Evolutionary conservation across 176 grass and related monocot species (phyloP), one percentile per base, ranked within the genome.

Genomic region (Pontederia paniculata): DNA sequence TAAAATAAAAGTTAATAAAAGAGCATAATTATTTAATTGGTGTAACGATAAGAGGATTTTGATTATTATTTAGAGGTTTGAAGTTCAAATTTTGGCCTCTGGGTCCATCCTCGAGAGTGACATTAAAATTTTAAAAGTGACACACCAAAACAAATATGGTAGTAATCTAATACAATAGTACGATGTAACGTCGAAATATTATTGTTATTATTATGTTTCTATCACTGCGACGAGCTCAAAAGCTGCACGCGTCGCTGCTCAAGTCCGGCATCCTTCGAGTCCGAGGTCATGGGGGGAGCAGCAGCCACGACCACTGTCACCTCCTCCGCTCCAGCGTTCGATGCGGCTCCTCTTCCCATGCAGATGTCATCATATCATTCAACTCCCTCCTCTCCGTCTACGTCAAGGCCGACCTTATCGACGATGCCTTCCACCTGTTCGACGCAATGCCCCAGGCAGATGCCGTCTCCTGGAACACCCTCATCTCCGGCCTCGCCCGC

Each of bases 301-400:
- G 28, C 25, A 20, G 20, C 53, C 12, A 57, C 23, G 5, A 13
- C n/a, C 37, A 25, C 63, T 21, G 41, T 48, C 48, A 37, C 2
- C 46, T 66, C n/a, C 48, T 52, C 21, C 63, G 59, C 18, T 17
- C 59, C 19, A 21, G 46, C 42, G 59, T 15, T 31, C 59, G 42
- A 47, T 22, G 59, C 42, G 59, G 42, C 17, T 42, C 43, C 59
- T 21, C 21, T 4, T 12, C 5, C 43, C 9, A 66, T 25, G 47
- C 63, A 8, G 48, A 23, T 25, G 52, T 12, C 25, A n/a, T 47
- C 48, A 16, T 66, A 23, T 66, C 48, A 12, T 66, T 52, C 63
- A 66, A 66, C 66, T 23, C 53, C 8, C 66, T 69, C 52, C 52
- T 69, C 53, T 47, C 53, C 21, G 66, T 21, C 21, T 47, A 17